Percentiles rank a stretch among this genome's conserved stretches.
Conservation (phyloP, 1,139 yeast species). For the Suhomyces ambrosiae region DNA sequence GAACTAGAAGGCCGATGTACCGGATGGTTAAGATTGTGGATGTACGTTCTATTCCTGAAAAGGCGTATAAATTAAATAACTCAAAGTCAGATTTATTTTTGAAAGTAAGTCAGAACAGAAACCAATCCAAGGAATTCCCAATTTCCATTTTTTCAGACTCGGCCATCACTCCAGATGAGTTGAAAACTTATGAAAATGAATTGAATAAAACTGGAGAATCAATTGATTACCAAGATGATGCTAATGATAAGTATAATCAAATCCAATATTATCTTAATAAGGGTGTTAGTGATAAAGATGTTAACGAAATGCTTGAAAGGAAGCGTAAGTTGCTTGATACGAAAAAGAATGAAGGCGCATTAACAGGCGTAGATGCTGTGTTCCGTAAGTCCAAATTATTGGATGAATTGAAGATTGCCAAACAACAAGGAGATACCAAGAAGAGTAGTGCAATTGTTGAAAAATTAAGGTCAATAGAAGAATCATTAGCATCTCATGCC, state of each 20-base stretch:
- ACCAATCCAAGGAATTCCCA: slow-evolving; percentile 71
- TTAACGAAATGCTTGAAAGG: slow-evolving; percentile 71
- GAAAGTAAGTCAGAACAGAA: slow-evolving; percentile 63
- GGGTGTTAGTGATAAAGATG: slow-evolving; percentile 72
- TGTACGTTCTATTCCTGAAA: slow-evolving; percentile 54
- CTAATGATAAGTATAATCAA: slow-evolving; percentile 66
- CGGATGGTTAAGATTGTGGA: slow-evolving; percentile 82
- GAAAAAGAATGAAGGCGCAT: slow-evolving; percentile 48
- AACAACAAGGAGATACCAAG: slow-evolving; percentile 57
- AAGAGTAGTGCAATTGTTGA: slow-evolving; percentile 57
- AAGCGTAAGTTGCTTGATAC: slow-evolving; percentile 66
- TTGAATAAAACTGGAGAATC: slow-evolving; percentile 60
- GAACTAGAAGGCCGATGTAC: slow-evolving; percentile 67
- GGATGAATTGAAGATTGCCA: slow-evolving; percentile 77
- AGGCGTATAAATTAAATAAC: slow-evolving; percentile 57
- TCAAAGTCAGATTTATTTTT: slow-evolving; percentile 63
- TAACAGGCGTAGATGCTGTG: slow-evolving; percentile 66
- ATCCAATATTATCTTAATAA: slow-evolving; percentile 62
- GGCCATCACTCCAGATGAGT: slow-evolving; percentile 67
- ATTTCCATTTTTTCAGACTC: slow-evolving; percentile 81
- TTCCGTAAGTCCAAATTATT: slow-evolving; percentile 70
- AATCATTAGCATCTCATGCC: slow-evolving; percentile 29
- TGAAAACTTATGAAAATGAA: slow-evolving; percentile 64
- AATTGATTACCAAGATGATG: slow-evolving; percentile 65
- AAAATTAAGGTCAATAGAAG: slow-evolving; percentile 41